Evolutionary conservation across 75 land plant genomes (phyloP), one percentile per base, ranked within the genome.

Genomic region (Picea glauca): DNA sequence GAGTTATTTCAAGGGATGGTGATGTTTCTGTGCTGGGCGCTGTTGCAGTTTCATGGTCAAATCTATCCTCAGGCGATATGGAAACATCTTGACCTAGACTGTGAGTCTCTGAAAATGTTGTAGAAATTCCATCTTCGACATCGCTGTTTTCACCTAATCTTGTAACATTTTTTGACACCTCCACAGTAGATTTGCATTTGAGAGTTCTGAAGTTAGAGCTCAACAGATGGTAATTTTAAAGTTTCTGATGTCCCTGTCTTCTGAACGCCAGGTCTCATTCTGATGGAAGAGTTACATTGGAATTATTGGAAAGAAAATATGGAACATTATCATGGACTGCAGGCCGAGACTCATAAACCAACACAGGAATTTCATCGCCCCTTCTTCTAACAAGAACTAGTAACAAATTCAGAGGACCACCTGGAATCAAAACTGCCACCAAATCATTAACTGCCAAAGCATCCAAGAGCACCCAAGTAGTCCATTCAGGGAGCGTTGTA

Each of bases 191-290:
- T 66, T 40, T 66, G 26, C 13, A 33, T 67, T 38, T 67, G 72
- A 67, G 72, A 67, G 18, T 35, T 67, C 43, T 32, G 18, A 67
- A 75, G 78, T 58, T 77, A 75, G 68, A 77, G 75, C 32, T 26
- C 26, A 26, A 26, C 26, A 26, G 26, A 50, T 54, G 58, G 26
- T 75, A 31, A n/a, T 13, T 43, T 15, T 40, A 72, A 38, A 63
- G 63, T 0, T 68, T 13, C 35, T 79, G 21, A 14, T 17, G 57
- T 23, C 74, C 67, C 46, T 20, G 38, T 56, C 20, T 54, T 62
- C 4, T 67, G 17, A 20, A 67, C 5, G 13, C 13, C 14, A 32
- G 72, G 7, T 35, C n/a, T 33, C 38, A n/a, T 43, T 38, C 50
- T n/a, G 8, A 18, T 33, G 72, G 38, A 7, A 18, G 32, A 33